A percentile compares a stretch with the other conserved stretches of the same genome.
These are phyloP conservation scores for Phaeodactylum tricornutum DNA, from an alignment of 108 stramenopile species.

Conservation along the genomic window DNA sequence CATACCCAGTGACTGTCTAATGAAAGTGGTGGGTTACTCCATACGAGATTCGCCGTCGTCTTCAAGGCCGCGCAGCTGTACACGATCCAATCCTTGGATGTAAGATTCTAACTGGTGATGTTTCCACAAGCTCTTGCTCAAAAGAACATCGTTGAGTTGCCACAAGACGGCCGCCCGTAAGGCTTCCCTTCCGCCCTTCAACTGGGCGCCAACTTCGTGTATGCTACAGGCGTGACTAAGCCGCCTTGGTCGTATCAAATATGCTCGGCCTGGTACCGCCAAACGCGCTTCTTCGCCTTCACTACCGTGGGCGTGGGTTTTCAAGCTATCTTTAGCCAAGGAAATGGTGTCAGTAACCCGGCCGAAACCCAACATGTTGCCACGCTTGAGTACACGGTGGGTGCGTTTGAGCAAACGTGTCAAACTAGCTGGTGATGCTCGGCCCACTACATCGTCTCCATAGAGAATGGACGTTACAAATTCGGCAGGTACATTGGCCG, in stretches of 20 bases:
- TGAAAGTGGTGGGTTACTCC: too few relatives aligned
- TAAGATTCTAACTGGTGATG: slow-evolving; percentile 67
- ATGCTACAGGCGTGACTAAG: slow-evolving; percentile 68
- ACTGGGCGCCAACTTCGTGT: slow-evolving; percentile 60
- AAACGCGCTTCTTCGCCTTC: slow-evolving; percentile 51
- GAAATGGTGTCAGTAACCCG: slow-evolving; percentile 71
- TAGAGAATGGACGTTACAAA: slow-evolving; percentile 64
- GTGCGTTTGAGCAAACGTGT: slow-evolving; percentile 43
- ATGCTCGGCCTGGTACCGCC: slow-evolving; percentile 62
- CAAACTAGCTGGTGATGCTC: slow-evolving; percentile 42
- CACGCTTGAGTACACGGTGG: slow-evolving; percentile 27
- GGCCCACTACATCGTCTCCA: slow-evolving; percentile 75
- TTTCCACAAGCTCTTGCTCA: slow-evolving; percentile 72
- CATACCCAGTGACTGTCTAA: too few relatives aligned
- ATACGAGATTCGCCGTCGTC: slow-evolving; percentile 18
- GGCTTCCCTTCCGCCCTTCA: slow-evolving; percentile 62
- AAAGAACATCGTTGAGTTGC: slow-evolving; percentile 77
- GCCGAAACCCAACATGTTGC: slow-evolving; percentile 22
- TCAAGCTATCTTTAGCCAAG: slow-evolving; percentile 51
- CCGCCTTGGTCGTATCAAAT: slow-evolving; percentile 61
- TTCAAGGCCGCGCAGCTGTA: slow-evolving; percentile 47
- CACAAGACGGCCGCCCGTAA: slow-evolving; percentile 69
- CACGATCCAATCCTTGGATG: slow-evolving; percentile 67
- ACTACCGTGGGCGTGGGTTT: slow-evolving; percentile 51
- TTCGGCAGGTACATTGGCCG: slow-evolving; percentile 50